phyloP scores from a whole-genome alignment of 371 early-diverging fungal genomes.

The Mucor velutinosus region DNA sequence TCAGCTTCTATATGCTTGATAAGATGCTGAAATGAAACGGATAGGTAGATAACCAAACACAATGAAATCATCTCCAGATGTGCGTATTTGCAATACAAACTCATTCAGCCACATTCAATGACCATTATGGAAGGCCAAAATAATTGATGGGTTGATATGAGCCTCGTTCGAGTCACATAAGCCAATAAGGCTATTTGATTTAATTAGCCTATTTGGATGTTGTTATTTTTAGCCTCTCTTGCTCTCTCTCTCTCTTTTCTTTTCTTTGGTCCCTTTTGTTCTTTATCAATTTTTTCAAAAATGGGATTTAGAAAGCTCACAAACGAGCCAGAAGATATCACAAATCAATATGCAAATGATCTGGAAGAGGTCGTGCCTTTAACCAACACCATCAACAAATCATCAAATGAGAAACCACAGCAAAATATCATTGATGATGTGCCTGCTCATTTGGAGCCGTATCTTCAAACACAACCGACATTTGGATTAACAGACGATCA shows the following conservation, averaged over 20 bases:
- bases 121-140: too few relatives aligned
- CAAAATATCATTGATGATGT: slow-evolving; percentile 52
- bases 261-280: neutral
- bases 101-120: too few relatives aligned
- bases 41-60: too few relatives aligned
- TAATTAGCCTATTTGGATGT: slow-evolving; percentile 5
- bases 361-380: slow-evolving; percentile 30
- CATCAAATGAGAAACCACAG: slow-evolving; percentile 10
- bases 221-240: neutral
- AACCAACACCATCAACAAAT: slow-evolving; percentile 4
- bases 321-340: slow-evolving; percentile 17
- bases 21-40: too few relatives aligned
- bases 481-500: slow-evolving; percentile 62
- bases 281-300: neutral
- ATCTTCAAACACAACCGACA: slow-evolving; percentile 69
- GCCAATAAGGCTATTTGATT: slow-evolving; percentile 7
- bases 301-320: slow-evolving; percentile 26
- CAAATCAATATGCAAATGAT: slow-evolving; percentile 15
- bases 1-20: too few relatives aligned
- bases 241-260: neutral
- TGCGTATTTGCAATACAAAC: too few relatives aligned
- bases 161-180: slow-evolving; percentile 16
- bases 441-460: slow-evolving; percentile 68
- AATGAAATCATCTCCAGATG: too few relatives aligned
- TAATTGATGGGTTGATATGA: neutral